Base-by-base conservation (phyloP, 768 basidiomycete genomes). In the Imleria badia region DNA sequence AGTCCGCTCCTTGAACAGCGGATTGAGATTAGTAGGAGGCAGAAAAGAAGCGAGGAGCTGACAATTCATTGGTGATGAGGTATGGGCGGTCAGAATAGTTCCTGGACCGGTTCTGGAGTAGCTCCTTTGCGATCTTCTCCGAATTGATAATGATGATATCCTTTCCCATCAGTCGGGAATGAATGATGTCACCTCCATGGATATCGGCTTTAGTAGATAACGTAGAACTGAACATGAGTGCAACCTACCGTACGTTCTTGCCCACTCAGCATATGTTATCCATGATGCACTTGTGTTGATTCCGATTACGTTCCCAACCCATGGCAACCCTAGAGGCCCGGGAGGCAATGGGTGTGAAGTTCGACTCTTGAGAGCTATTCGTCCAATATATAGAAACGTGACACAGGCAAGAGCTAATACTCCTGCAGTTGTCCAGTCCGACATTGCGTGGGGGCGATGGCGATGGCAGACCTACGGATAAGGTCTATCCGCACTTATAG, bases 11-110 rank as follows among this genome's bases (percentile, higher is more conserved):
- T 54, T 14, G 17, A 36, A 9, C 22, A 17, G 3, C 9, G 26
- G 10, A 15, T 31, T 30, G 17, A 41, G 13, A 31, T 45, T 10
- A 45, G 11, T 3, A 20, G 5, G 1, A 20, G 5, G 1, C 19
- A 36, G 22, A 23, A 15, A 20, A 26, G 2, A 29, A 31, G 20
- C 4, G 4, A 34, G 4, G 38, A 35, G 12, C 38, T 31, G 12
- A 54, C 58, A 60, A 26, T 6, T 60, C 44, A 9, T 9, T 20
- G 17, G 30, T 51, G 26, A 41, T 13, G n/a, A 55, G 23, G 11
- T 39, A 11, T n/a, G 58, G 59, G 11, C 54, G 50, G 17, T 48
- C 59, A 2, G 60, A 60, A 23, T 56, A 60, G n/a, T 29, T 60
- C 2, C 17, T 36, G 7, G 59, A 60, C 14, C 45, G 48, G 6